Evolutionary conservation across 805 yeast species (phyloP), one percentile per base, ranked within the genome.

Genomic region (Schizosaccharomyces cryophilus): DNA sequence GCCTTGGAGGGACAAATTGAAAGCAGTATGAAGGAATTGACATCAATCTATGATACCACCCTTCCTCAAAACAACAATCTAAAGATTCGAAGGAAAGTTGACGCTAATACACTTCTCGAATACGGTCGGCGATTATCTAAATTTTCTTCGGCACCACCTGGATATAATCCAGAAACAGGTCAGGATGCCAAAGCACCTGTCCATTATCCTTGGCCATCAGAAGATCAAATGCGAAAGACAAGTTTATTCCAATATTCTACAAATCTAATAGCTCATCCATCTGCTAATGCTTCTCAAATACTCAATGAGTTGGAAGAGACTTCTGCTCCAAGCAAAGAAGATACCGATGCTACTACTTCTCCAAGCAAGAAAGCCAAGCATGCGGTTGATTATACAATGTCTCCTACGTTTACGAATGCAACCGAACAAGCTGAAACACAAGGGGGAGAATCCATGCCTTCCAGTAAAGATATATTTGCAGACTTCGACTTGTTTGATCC

Each of bases 151-250:
- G 64, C 64, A 26, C 64, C 64, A 15, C 64, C 64, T 29, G 64
- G 64, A 3, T 63, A 60, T 40, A 51, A 40, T 19, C 51, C 54
- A 26, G 56, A 55, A n/a, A 47, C 35, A 7, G 54, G 42, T 30
- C 55, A 48, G 17, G 56, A 40, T 17, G 54, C 48, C 3, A 29
- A 56, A 59, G 62, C 35, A 3, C 63, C 63, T n/a, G 64, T 60
- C 6, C 62, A 63, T 29, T 62, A 60, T 54, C 64, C 64, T 26
- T 63, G 64, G 64, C 64, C 64, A 29, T 62, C 64, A 17, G 64
- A 63, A 54, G 64, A 63, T 48, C 64, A 63, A 19, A 63, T 63
- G 63, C 56, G 64, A 30, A 54, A 51, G 26, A 51, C 56, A 5
- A 21, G n/a, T 17, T n/a, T 51, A 7, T 29, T 51, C 35, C 56